Percentiles rank a stretch among this genome's conserved stretches.
Evolutionary conservation across 805 yeast genomes (phyloP).

Genomic region (Saccharomyces jurei): DNA sequence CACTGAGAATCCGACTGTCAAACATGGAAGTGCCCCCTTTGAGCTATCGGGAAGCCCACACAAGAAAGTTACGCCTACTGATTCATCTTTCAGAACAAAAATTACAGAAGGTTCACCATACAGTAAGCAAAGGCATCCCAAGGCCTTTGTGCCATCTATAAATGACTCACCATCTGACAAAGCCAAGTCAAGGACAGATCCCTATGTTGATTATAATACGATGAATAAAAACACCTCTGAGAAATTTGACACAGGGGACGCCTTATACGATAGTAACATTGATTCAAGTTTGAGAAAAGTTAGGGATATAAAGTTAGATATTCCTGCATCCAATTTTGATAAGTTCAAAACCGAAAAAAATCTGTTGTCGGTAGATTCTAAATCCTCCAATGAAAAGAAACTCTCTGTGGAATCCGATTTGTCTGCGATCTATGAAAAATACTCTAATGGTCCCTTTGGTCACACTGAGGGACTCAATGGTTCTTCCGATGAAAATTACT

Average conservation of each 20-base stretch:
- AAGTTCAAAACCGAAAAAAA: not conserved
- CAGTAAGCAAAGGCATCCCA: not conserved
- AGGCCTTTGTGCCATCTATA: not conserved
- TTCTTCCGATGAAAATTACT: not conserved
- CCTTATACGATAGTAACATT: not conserved
- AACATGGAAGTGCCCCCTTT: not conserved
- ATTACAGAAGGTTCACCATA: not conserved
- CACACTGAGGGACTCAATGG: not conserved
- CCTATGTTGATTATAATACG: not conserved
- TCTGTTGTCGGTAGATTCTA: not conserved
- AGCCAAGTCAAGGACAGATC: not conserved
- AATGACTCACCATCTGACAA: not conserved
- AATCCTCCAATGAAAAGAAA: not conserved
- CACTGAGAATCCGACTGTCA: not conserved
- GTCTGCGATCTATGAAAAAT: slow-evolving; percentile 13
- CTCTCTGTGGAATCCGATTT: slow-evolving; percentile 5
- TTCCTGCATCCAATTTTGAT: slow-evolving; percentile 8
- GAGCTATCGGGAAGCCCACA: not conserved
- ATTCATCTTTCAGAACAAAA: not conserved
- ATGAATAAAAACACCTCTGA: not conserved
- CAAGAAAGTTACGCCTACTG: not conserved
- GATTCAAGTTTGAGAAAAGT: not conserved
- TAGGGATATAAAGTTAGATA: slow-evolving; percentile 4
- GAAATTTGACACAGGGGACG: not conserved
- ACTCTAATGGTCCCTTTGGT: slow-evolving; percentile 8